Conservation (phyloP, 148 eudicot genomes). For the Rhododendron ovatum region DNA sequence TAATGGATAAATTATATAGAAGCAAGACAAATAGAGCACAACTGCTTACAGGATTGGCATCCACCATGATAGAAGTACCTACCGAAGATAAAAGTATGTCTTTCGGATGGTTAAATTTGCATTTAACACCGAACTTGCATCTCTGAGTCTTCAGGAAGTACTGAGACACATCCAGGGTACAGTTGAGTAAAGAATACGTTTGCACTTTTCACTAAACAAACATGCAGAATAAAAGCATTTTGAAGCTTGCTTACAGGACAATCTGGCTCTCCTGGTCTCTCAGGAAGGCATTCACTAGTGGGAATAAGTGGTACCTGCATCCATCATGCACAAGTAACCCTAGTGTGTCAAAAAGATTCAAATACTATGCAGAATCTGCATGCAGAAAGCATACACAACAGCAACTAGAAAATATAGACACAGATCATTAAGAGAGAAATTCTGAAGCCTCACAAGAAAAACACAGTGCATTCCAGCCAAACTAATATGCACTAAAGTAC, state of each 20-base stretch:
- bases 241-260: conserved; percentile 69
- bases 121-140: conserved; percentile 83
- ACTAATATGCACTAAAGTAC: neutral
- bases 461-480: neutral
- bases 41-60: neutral
- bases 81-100: conserved; percentile 39
- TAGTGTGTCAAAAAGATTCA: neutral
- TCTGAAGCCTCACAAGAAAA: neutral
- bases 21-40: neutral
- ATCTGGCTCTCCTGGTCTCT: conserved; percentile 91
- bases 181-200: conserved; percentile 6
- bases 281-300: conserved; percentile 61
- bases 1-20: neutral
- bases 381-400: neutral
- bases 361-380: neutral
- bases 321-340: neutral
- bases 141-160: conserved; percentile 84
- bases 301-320: conserved; percentile 59
- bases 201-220: conserved; percentile 4
- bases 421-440: neutral
- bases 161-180: conserved; percentile 35
- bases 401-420: neutral
- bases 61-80: conserved; percentile 16
- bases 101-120: conserved; percentile 95
- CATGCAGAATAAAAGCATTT: neutral